phyloP scores from a whole-genome alignment of 805 yeast species.

The Blastobotrys parvus region DNA sequence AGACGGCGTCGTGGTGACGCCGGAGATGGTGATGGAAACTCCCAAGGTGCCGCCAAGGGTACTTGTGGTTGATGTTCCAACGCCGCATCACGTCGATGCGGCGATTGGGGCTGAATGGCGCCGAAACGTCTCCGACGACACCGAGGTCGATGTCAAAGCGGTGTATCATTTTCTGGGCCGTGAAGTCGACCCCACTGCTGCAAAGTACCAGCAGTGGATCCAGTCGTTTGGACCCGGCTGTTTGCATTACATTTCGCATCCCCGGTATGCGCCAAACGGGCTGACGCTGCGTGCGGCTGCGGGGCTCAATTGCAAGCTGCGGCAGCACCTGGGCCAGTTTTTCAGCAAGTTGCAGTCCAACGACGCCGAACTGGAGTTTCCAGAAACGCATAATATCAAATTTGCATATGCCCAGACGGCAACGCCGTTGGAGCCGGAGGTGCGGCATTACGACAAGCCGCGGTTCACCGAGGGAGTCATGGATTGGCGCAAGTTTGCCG shows the following conservation, averaged over 20 bases:
- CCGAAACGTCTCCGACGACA: not conserved
- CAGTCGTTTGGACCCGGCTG: conserved; percentile 38
- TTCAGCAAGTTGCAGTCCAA: conserved; percentile 18
- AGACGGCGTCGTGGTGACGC: conserved; percentile 49
- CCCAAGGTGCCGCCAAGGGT: conserved; percentile 50
- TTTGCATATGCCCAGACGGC: conserved; percentile 5
- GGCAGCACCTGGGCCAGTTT: conserved; percentile 23
- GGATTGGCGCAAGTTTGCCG: conserved; percentile 5
- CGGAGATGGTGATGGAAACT: conserved; percentile 67
- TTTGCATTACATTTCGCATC: conserved; percentile 68
- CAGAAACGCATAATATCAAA: not conserved
- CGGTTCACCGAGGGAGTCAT: not conserved
- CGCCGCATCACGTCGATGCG: conserved; percentile 34
- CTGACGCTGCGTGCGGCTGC: conserved; percentile 53
- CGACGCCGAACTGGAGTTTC: conserved; percentile 10
- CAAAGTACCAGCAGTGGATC: conserved; percentile 39
- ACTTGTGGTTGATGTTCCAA: conserved; percentile 68
- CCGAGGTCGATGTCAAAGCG: conserved; percentile 29
- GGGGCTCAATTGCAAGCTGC: conserved; percentile 20
- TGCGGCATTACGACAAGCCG: not conserved
- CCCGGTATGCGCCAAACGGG: conserved; percentile 50
- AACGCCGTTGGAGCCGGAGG: conserved; percentile 5
- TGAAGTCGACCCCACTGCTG: conserved; percentile 40
- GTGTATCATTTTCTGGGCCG: conserved; percentile 77
- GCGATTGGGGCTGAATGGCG: conserved; percentile 16